Conservation (phyloP, 257 asterid species). For the Solanum gandarillasii region DNA sequence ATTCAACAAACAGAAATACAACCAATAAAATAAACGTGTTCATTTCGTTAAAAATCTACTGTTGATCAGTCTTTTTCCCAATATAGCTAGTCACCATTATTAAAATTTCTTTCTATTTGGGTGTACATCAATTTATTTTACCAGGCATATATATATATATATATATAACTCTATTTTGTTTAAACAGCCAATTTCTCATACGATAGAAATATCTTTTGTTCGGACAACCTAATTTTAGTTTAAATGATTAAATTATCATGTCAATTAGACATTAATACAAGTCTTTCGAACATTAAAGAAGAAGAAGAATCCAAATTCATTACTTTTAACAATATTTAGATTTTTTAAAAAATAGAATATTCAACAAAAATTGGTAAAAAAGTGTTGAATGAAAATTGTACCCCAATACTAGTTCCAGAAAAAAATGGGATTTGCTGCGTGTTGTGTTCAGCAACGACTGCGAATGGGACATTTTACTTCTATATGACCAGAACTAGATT, state of each 20-base stretch:
- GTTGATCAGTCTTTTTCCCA: background rate
- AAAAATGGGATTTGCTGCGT: background rate
- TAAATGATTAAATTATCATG: background rate
- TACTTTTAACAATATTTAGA: background rate
- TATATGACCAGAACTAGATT: background rate
- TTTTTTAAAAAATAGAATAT: background rate
- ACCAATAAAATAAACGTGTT: background rate
- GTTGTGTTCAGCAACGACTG: background rate
- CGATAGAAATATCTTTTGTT: background rate
- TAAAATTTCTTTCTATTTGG: background rate
- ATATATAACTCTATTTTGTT: background rate
- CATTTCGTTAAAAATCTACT: background rate
- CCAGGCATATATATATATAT: background rate
- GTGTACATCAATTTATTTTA: background rate
- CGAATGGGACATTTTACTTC: background rate
- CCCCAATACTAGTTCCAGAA: background rate
- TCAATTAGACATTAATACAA: background rate
- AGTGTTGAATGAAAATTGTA: background rate
- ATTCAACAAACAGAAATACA: background rate
- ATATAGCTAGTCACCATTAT: background rate
- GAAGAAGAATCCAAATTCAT: background rate
- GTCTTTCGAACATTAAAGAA: too few relatives aligned
- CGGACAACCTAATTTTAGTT: background rate
- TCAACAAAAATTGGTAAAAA: background rate
- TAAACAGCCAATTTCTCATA: background rate